Evolutionary conservation across 2,329 filamentous ascomycete genomes (phyloP).

Genomic region (Akanthomyces lecanii): DNA sequence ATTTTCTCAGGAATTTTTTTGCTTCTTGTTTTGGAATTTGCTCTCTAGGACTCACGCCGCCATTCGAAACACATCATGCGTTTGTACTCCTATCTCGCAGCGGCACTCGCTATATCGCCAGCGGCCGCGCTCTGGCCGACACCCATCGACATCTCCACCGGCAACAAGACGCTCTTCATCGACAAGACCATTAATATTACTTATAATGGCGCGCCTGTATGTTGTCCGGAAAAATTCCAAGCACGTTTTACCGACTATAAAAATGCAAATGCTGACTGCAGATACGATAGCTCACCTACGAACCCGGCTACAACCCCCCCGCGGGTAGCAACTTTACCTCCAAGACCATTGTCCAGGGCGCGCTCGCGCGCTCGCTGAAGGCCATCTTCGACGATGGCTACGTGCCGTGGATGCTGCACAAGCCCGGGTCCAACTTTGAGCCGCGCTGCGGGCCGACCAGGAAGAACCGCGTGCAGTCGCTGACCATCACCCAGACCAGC

Average conservation of each 20-base stretch:
- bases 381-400: constrained; percentile 65
- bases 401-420: constrained; percentile 74
- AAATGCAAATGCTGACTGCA: not conserved
- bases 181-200: constrained; percentile 47
- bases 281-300: constrained; percentile 43
- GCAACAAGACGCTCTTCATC: constrained; percentile 51
- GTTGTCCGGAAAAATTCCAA: constrained; percentile 31
- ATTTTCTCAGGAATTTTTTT: not conserved
- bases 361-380: constrained; percentile 54
- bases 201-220: constrained; percentile 56
- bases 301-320: constrained; percentile 39
- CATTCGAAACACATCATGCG: not conserved
- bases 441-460: constrained; percentile 40
- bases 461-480: constrained; percentile 51
- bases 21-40: not conserved
- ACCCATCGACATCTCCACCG: constrained; percentile 47
- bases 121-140: constrained; percentile 50
- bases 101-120: constrained; percentile 18
- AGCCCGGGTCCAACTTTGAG: constrained; percentile 61
- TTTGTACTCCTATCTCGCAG: not conserved
- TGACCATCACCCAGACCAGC: constrained; percentile 58
- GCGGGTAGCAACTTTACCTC: constrained; percentile 40
- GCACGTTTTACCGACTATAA: no score
- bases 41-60: not conserved
- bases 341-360: constrained; percentile 52